Evolutionary conservation across 352 stramenopile species (phyloP).

Genomic region (Peronospora belbahrii): DNA sequence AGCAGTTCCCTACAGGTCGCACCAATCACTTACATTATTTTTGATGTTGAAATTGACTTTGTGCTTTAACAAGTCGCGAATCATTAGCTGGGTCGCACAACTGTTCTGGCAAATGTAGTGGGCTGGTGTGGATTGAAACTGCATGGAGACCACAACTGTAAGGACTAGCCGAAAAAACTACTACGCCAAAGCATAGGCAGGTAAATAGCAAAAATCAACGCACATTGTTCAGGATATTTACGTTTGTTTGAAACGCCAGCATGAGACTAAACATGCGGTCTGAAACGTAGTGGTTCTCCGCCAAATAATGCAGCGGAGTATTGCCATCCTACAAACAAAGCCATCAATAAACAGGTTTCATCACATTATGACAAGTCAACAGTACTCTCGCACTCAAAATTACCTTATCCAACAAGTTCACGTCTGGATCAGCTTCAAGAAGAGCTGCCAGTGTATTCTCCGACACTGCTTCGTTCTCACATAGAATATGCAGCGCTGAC

Average conservation of each 20-base stretch:
- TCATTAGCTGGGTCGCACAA: slow-evolving; percentile 30
- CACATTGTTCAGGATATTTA: slow-evolving; percentile 68
- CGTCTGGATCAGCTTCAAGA: slow-evolving; percentile 30
- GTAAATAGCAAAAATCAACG: neutral
- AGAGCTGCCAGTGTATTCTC: slow-evolving; percentile 29
- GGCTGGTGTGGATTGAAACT: slow-evolving; percentile 70
- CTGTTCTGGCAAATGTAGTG: slow-evolving; percentile 73
- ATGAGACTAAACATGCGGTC: slow-evolving; percentile 33
- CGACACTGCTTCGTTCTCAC: slow-evolving; percentile 56
- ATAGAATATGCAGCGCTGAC: slow-evolving; percentile 62
- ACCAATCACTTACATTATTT: slow-evolving; percentile 47
- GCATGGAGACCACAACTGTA: neutral
- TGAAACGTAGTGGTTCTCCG: slow-evolving; percentile 39
- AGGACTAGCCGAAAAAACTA: neutral
- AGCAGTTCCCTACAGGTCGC: neutral
- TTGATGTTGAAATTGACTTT: slow-evolving; percentile 61
- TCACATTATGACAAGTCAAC: neutral
- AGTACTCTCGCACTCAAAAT: neutral
- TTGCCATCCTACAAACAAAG: slow-evolving; percentile 45
- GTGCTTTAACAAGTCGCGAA: slow-evolving; percentile 42
- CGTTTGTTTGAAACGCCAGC: slow-evolving; percentile 34
- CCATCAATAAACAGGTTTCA: neutral
- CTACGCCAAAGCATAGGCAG: neutral
- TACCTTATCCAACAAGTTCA: slow-evolving; percentile 47
- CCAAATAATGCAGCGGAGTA: slow-evolving; percentile 50